phyloP scores from a whole-genome alignment of 345 rosid genomes.

The Citrus sp. region DNA sequence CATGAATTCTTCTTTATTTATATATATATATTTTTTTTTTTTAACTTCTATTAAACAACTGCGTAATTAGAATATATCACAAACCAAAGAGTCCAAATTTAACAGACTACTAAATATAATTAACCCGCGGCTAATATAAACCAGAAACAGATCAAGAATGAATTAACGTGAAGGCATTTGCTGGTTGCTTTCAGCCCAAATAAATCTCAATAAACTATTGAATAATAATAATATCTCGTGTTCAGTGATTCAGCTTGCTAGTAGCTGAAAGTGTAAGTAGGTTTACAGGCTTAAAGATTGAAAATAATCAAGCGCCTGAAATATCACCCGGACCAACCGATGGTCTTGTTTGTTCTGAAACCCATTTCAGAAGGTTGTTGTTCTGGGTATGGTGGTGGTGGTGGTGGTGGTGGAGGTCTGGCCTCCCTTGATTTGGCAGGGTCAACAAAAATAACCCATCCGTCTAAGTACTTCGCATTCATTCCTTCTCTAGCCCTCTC shows the following conservation, averaged over 20 bases:
- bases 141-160: background rate
- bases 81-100: no score
- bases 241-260: background rate
- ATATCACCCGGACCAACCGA: constrained; percentile 74
- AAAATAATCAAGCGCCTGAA: background rate
- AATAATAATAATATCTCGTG: background rate
- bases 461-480: constrained; percentile 89
- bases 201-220: no score
- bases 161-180: background rate
- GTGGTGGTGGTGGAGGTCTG: constrained; percentile 38
- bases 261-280: background rate
- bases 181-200: background rate
- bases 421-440: constrained; percentile 78
- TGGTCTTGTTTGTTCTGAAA: constrained; percentile 68
- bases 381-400: constrained; percentile 21
- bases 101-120: background rate
- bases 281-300: background rate
- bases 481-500: constrained; percentile 78
- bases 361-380: constrained; percentile 45
- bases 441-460: constrained; percentile 95
- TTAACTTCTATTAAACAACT: no score
- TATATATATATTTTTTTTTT: no score
- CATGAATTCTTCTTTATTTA: no score
- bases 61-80: no score
- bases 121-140: background rate